Evolutionary conservation across 2,329 filamentous ascomycete genomes (phyloP), one percentile per base, ranked within the genome.

Genomic region (Cryphonectria naterciae): DNA sequence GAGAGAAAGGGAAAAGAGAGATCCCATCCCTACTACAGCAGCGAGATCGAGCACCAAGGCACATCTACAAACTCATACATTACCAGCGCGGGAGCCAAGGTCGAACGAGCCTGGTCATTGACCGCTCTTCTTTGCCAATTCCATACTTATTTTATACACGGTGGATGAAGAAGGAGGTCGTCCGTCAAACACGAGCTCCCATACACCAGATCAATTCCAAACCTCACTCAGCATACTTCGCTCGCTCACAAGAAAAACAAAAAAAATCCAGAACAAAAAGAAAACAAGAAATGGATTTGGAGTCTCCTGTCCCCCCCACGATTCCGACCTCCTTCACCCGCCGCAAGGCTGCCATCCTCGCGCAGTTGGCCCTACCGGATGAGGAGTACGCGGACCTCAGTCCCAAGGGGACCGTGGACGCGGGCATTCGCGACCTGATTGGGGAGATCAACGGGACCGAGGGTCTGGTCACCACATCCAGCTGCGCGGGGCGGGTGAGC

Each of bases 401-500:
- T 1, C 95, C 95, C 2, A 98, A 98, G 83, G 95, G 95, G 22
- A 92, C 90, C 0, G 88, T 98, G 28, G 95, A 98, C 79, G 88
- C 84, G 64, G 92, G 90, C 0, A 94, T 98, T 74, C 87, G 91
- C 63, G 86, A 90, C 32, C 84, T 98, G 68, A 94, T 98, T 72
- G 85, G 87, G 66, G 89, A 92, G 75, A 91, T 98, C 79, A 98
- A 98, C 80, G 79, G 77, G 1, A 78, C 91, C 7, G 87, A 90
- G 1, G 94, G 93, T 1, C 87, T 95, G 56, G 94, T 97, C 46
- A 98, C 95, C 1, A 98, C 95, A 2, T 97, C 94, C 81, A 97
- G 94, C 80, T 98, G 95, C 79, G 93, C 94, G 2, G 95, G 95
- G 0, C 86, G 95, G 67, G 88, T 97, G 63, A 95, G 92, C 74